A percentile compares a stretch with the other conserved stretches of the same genome.
Conservation (phyloP, 257 asterid species). For the Echites panduratus region DNA sequence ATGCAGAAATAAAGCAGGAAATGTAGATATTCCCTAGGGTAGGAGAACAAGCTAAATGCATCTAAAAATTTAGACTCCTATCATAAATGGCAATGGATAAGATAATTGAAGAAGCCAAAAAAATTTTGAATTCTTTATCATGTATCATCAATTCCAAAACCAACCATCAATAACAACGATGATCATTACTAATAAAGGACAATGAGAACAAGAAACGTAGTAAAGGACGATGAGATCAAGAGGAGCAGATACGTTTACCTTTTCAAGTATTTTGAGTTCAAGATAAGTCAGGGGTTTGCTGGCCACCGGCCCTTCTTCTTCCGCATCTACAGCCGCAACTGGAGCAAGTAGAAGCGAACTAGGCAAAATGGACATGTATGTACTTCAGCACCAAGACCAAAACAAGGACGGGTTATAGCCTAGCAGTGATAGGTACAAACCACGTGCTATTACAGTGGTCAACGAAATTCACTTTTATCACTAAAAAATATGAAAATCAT, state of each 20-base stretch:
- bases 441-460: neutral
- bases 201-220: neutral
- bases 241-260: neutral
- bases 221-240: neutral
- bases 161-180: neutral
- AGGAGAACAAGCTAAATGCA: too few species aligned
- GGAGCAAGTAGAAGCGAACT: neutral
- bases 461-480: neutral
- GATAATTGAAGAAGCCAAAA: neutral
- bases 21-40: too few species aligned
- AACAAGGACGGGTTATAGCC: neutral
- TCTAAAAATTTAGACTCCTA: too few species aligned
- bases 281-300: constrained; percentile 1
- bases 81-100: neutral
- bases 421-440: neutral
- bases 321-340: neutral
- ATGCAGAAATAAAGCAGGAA: too few species aligned
- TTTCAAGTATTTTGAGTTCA: neutral
- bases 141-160: neutral
- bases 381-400: neutral
- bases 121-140: neutral
- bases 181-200: neutral
- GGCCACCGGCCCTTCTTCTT: too few species aligned
- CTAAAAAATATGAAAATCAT: neutral
- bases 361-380: neutral